phyloP scores from a whole-genome alignment of 2,329 filamentous ascomycete species.

The Scedosporium boydii region DNA sequence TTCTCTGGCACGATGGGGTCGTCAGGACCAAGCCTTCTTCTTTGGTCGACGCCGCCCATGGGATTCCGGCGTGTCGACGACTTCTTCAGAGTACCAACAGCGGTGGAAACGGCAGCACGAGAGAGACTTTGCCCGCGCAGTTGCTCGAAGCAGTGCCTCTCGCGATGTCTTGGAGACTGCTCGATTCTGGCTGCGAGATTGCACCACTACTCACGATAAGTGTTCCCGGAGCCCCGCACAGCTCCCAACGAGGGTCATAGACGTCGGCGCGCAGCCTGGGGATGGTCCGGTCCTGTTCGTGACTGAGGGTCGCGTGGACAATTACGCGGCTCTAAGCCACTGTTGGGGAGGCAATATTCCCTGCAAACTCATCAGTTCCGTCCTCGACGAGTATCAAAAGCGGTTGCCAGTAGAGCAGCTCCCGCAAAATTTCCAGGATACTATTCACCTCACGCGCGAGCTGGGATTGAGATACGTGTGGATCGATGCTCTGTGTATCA shows the following conservation, averaged over 20 bases:
- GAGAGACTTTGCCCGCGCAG: neutral
- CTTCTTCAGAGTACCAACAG: neutral
- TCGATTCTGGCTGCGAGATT: neutral
- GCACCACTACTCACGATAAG: neutral
- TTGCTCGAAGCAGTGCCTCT: neutral
- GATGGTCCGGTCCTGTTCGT: neutral
- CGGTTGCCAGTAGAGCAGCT: conserved; percentile 2
- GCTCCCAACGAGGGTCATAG: neutral
- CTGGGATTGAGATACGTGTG: conserved; percentile 16
- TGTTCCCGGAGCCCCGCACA: neutral
- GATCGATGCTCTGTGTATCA: conserved; percentile 20
- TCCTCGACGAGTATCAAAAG: neutral
- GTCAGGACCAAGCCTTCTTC: neutral
- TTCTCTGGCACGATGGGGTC: neutral
- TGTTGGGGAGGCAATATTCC: conserved; percentile 8
- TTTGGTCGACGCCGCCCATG: neutral
- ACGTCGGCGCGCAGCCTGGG: neutral
- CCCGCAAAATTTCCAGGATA: conserved; percentile 13
- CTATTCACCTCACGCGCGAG: conserved; percentile 12
- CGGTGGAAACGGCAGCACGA: neutral
- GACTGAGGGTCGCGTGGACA: neutral
- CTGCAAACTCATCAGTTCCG: neutral
- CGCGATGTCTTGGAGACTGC: neutral
- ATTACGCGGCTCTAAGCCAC: conserved; percentile 6
- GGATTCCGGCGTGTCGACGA: neutral